Conservation (phyloP, 2,329 filamentous ascomycete species). For the Colletotrichum cereale region DNA sequence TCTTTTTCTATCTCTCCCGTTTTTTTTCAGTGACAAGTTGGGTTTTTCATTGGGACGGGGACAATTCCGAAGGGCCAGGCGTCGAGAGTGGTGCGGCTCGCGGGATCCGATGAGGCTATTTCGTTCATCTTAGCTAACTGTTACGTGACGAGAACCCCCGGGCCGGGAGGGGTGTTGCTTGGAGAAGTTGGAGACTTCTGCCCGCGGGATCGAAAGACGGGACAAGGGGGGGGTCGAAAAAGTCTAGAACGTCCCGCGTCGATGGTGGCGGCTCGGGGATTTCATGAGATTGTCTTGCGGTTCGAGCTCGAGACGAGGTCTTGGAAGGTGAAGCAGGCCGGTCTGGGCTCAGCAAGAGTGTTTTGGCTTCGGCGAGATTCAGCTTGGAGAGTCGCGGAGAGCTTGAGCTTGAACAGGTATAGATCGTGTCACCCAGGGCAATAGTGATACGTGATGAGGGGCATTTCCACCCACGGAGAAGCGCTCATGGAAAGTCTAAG, state of each 20-base stretch:
- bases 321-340: background rate
- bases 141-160: constrained; percentile 29
- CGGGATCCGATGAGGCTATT: background rate
- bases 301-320: background rate
- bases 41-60: constrained; percentile 4
- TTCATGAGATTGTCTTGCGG: background rate
- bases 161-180: background rate
- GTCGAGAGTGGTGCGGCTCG: background rate
- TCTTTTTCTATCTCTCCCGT: background rate
- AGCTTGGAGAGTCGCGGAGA: background rate
- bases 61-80: background rate
- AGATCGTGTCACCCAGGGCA: background rate
- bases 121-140: constrained; percentile 34
- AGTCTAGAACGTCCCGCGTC: constrained; percentile 8
- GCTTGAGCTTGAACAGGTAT: too few relatives aligned
- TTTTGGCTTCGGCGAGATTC: background rate
- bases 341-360: background rate
- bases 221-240: background rate
- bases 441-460: background rate
- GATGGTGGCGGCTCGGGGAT: background rate
- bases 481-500: background rate
- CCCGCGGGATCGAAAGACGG: background rate
- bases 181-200: constrained; percentile 7
- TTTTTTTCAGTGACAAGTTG: too few relatives aligned
- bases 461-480: too few relatives aligned